Base-by-base conservation (phyloP, 192 early-diverging fungal genomes). In the Coemansia sp. region DNA sequence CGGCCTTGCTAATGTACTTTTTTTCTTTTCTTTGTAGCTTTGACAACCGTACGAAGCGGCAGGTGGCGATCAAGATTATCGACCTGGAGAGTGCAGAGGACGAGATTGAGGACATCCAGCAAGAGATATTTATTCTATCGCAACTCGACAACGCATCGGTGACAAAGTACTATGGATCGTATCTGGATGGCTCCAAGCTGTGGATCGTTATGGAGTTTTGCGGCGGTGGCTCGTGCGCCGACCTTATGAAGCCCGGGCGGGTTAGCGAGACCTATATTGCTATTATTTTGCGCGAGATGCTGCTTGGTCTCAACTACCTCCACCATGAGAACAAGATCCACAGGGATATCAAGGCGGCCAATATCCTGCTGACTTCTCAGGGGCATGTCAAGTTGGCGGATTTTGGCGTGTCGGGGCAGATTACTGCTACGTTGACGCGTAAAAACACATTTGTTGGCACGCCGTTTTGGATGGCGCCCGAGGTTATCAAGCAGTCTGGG, bases 131-230 rank as follows among this genome's bases (percentile, higher is more conserved):
- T 56, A 96, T 99, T 58, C 82, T 99, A 28, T 95, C 94, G 45
- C 95, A 97, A 70, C 82, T 96, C 61, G 90, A 95, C 74, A 94
- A 94, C 9, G 85, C 85, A 20, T 90, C 91, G 70, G 92, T 97
- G 39, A 95, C 93, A 62, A 74, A 79, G 68, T 96, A 96, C 83
- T 91, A 91, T 84, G 93, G 92, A 14, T 95, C 95, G 57, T 97
- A 88, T 75, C 83, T 96, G 59, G 93, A 95, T 66, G 91, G 86
- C 2, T 87, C 92, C 20, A 86, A 94, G 62, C 83, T 99, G 50
- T 99, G 95, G 95, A 97, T 99, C 33, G 90, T 96, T n/a, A 99
- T 97, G 95, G 95, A 96, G 81, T 96, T 91, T 71, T 96, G 94
- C 71, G 89, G 86, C 34, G 97, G 97, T 31, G 95, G 97, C 20